These are phyloP conservation scores for Amauroascus verrucosus DNA, from an alignment of 2,329 filamentous ascomycete genomes.

Conservation along the genomic window DNA sequence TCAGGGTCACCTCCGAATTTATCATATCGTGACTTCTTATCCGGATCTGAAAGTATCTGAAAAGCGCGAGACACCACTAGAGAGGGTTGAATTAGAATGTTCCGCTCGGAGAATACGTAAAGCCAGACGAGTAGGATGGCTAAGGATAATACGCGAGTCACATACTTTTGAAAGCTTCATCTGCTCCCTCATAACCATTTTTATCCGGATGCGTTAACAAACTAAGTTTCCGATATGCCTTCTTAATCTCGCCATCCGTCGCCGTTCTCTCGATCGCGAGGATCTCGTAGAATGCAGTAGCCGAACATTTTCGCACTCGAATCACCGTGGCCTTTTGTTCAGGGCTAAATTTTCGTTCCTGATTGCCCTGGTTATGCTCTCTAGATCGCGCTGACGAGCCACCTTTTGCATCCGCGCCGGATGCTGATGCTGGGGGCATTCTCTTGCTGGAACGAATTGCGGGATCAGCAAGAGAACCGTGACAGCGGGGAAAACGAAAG, in stretches of 20 bases:
- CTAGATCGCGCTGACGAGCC: constrained; percentile 36
- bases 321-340: constrained; percentile 89
- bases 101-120: neutral
- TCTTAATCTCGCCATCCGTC: constrained; percentile 82
- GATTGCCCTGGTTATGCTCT: constrained; percentile 42
- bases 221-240: constrained; percentile 90
- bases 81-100: constrained; percentile 8
- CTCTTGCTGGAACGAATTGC: neutral
- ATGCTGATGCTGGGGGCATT: constrained; percentile 38
- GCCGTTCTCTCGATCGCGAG: constrained; percentile 59
- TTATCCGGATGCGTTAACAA: constrained; percentile 96
- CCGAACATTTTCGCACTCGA: constrained; percentile 70
- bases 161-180: constrained; percentile 90
- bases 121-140: neutral
- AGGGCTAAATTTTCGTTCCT: constrained; percentile 58
- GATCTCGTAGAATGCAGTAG: constrained; percentile 94
- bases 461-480: neutral
- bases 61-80: constrained; percentile 84
- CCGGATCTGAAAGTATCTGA: constrained; percentile 80
- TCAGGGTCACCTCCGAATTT: constrained; percentile 87
- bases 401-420: constrained; percentile 35
- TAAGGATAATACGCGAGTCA: constrained; percentile 14
- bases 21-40: constrained; percentile 85
- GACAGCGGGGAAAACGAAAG: neutral
- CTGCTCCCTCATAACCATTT: constrained; percentile 89